These are phyloP conservation scores for Drechslerella coelobrocha DNA, from an alignment of 2,329 filamentous ascomycete species.

Conservation along the genomic window DNA sequence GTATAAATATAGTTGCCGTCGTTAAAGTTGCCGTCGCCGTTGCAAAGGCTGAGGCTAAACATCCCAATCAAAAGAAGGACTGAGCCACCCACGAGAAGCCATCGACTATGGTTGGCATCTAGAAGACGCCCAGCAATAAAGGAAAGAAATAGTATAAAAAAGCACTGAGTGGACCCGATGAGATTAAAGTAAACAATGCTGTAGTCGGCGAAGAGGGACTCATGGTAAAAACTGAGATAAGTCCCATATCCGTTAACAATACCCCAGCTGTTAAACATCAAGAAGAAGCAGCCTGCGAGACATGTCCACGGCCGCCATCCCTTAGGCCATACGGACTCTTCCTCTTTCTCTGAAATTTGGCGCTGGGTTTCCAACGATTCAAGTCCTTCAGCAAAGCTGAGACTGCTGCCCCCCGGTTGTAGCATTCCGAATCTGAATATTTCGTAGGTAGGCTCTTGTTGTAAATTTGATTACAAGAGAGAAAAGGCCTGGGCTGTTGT, in stretches of 20 bases:
- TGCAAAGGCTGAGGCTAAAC: conserved; percentile 34
- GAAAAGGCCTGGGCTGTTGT: too few relatives aligned
- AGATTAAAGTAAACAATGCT: conserved; percentile 40
- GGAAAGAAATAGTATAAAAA: conserved; percentile 46
- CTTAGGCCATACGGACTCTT: conserved; percentile 21
- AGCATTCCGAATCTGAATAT: conserved; percentile 13
- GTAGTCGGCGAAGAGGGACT: conserved; percentile 22
- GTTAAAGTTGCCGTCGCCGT: conserved; percentile 8
- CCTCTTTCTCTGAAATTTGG: conserved; percentile 7
- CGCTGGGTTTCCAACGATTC: conserved; percentile 2
- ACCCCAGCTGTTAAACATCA: conserved; percentile 51
- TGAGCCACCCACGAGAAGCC: conserved; percentile 28
- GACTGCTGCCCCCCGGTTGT: conserved; percentile 17
- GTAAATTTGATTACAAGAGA: too few relatives aligned
- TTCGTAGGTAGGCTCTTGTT: too few relatives aligned
- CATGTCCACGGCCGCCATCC: conserved; percentile 47
- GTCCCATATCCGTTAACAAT: conserved; percentile 48
- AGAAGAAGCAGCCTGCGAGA: conserved; percentile 43
- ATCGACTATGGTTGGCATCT: conserved; percentile 44
- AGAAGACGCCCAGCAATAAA: conserved; percentile 42
- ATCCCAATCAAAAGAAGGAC: conserved; percentile 28
- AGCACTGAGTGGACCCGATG: conserved; percentile 44
- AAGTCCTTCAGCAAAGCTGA: conserved; percentile 29
- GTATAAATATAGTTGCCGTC: conserved; percentile 26
- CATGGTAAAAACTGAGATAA: conserved; percentile 38